A percentile compares a stretch with the other conserved stretches of the same genome.
Evolutionary conservation across 495 filamentous ascomycete genomes (phyloP).

Genomic region (Elaphomyces granulatus): DNA sequence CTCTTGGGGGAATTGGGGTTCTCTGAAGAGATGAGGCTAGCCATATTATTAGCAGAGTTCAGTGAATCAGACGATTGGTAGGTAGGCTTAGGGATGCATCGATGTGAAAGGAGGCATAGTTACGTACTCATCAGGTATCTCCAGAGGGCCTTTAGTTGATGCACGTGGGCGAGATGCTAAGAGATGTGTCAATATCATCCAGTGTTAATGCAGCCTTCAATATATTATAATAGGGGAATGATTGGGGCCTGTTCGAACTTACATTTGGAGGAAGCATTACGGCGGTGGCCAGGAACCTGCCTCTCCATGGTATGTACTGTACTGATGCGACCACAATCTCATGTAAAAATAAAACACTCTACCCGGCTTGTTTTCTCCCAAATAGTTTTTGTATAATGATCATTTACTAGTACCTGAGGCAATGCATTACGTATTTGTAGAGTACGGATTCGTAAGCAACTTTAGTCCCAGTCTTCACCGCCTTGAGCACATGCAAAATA

Average conservation of each 20-base stretch:
- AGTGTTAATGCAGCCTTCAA: background rate
- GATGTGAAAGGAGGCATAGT: background rate
- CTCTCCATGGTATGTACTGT: too few relatives aligned
- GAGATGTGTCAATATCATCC: background rate
- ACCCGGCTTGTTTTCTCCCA: too few relatives aligned
- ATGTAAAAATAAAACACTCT: too few relatives aligned
- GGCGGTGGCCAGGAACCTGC: conserved; percentile 15
- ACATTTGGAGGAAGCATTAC: conserved; percentile 26
- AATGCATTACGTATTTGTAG: too few relatives aligned
- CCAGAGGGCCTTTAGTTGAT: conserved; percentile 38
- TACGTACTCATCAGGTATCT: conserved; percentile 35
- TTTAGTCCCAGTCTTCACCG: too few relatives aligned
- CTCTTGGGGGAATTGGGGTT: conserved; percentile 6
- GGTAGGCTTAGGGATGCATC: background rate
- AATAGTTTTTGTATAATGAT: too few relatives aligned
- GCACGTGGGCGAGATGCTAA: conserved; percentile 36
- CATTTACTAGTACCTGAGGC: too few relatives aligned
- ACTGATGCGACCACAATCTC: too few relatives aligned
- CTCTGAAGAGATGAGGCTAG: conserved; percentile 16
- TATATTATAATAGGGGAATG: too few relatives aligned
- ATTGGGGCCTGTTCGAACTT: too few relatives aligned
- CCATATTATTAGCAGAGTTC: conserved; percentile 11
- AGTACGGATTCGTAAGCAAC: too few relatives aligned
- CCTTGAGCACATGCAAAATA: too few relatives aligned
- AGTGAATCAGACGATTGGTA: background rate